Base-by-base conservation (phyloP, 1,284 basidiomycete genomes). In the Ganoderma lucidum region DNA sequence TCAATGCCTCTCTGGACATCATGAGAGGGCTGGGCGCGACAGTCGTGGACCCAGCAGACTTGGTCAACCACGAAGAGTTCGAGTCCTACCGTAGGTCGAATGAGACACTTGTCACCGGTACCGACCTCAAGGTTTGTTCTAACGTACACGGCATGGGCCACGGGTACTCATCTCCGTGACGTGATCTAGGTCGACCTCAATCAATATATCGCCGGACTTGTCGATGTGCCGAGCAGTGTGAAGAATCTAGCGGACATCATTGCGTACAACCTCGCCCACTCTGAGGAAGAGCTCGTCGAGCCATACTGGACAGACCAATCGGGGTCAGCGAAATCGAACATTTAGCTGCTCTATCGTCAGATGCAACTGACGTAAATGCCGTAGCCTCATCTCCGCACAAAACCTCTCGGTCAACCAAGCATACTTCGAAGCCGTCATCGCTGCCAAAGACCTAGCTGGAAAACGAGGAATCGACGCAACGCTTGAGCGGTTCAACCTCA, bases 391-490 rank as follows among this genome's bases (percentile, higher is more conserved):
- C 28, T 79, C 74, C 53, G 78, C 87, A 0, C 80, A 89, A 70
- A 82, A 81, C 1, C 88, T 86, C 3, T 79, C 75, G 2, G 85
- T 83, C 37, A 82, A 86, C 66, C 73, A 81, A 5, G 77, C 83
- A 0, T 90, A 84, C 74, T 86, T 85, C 71, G 74, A 80, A 32
- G 82, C 88, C 0, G 81, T 90, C 2, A 84, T 84, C 0, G 81
- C 81, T 44, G 81, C 89, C 74, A 79, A 82, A 32, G 86, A 88
- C 17, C 81, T 89, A 6, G 88, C 88, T 0, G 81, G 78, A 6
- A 86, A 84, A 9, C 77, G 82, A 19, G 89, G 89, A 1, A 91
- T 91, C 48, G 89, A 91, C 71, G 87, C 85, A 17, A 85, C 84
- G 0, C 75, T 91, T 39, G 77, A 86, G 67, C 74, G 73, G 63